Base-by-base conservation (phyloP, 2,329 filamentous ascomycete species). In the Penicillium rolfsii region DNA sequence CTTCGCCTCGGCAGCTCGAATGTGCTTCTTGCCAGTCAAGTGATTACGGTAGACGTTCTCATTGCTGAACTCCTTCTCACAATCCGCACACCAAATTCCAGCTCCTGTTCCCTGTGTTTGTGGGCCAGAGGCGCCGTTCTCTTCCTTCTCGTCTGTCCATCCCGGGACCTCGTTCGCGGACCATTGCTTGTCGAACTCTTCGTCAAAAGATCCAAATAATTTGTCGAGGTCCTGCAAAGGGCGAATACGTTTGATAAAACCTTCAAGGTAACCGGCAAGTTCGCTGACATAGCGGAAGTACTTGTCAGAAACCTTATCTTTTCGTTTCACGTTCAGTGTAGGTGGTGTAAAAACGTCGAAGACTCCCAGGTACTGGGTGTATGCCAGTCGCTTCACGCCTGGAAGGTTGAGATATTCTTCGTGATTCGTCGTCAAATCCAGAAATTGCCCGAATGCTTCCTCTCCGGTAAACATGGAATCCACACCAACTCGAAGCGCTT, bases 381-480 rank as follows among this genome's bases (percentile, higher is more conserved):
- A 99, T 16, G 87, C 90, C 45, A 95, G 80, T 56, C 94, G 87
- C 77, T 96, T 96, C 22, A 93, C 87, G 8, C 90, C 89, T 2
- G 92, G 90, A 8, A 99, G 83, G 73, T 99, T 99, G 62, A 97
- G 84, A 73, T 93, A 99, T 14, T 90, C 84, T 72, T 98, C 94
- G 77, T 98, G 93, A 67, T 88, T 86, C 41, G 83, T 85, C 19
- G 90, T 94, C 50, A 99, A 80, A 76, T 99, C 95, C 71, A 99
- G 91, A 77, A 91, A 99, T 68, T 92, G 90, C 46, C 95, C 95
- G 71, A 90, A 97, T 0, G 89, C 90, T 76, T 99, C 95, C 77
- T 99, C 96, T 63, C 95, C 95, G 0, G 93, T 96, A 77, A 99
- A 99, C 82, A 98, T 90, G 60, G 87, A 87, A 73, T 98, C 94